phyloP scores from a whole-genome alignment of 768 basidiomycete genomes.

The Suillus lakei region DNA sequence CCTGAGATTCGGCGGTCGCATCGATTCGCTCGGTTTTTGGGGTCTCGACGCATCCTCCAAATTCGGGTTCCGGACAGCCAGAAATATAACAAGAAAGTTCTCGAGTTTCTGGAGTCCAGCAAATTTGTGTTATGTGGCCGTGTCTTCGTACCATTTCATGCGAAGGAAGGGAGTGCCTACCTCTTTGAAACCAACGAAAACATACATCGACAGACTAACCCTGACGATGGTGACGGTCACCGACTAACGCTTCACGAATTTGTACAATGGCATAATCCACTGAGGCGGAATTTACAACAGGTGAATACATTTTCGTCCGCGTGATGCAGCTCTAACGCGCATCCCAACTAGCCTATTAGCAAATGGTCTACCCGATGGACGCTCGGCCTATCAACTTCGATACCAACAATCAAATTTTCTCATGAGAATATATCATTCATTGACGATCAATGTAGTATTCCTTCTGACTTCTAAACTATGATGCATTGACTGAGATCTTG shows the following conservation, averaged over 20 bases:
- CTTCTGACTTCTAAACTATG: not conserved
- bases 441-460: constrained; percentile 52
- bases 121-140: constrained; percentile 71
- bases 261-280: constrained; percentile 69
- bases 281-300: constrained; percentile 57
- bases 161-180: constrained; percentile 67
- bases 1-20: constrained; percentile 65
- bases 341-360: constrained; percentile 53
- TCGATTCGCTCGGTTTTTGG: constrained; percentile 66
- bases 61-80: constrained; percentile 51
- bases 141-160: constrained; percentile 62
- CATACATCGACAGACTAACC: constrained; percentile 40
- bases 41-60: constrained; percentile 67
- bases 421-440: constrained; percentile 55
- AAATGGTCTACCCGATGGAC: constrained; percentile 72
- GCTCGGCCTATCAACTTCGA: constrained; percentile 67
- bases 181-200: constrained; percentile 63
- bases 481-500: not conserved
- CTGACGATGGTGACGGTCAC: constrained; percentile 50
- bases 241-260: constrained; percentile 55
- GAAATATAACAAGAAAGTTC: constrained; percentile 24
- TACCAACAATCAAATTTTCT: constrained; percentile 60
- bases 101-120: constrained; percentile 41
- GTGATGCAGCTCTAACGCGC: constrained; percentile 2
- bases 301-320: constrained; percentile 39